These are phyloP conservation scores for Lojkania enalia DNA, from an alignment of 2,329 filamentous ascomycete species.

Conservation along the genomic window DNA sequence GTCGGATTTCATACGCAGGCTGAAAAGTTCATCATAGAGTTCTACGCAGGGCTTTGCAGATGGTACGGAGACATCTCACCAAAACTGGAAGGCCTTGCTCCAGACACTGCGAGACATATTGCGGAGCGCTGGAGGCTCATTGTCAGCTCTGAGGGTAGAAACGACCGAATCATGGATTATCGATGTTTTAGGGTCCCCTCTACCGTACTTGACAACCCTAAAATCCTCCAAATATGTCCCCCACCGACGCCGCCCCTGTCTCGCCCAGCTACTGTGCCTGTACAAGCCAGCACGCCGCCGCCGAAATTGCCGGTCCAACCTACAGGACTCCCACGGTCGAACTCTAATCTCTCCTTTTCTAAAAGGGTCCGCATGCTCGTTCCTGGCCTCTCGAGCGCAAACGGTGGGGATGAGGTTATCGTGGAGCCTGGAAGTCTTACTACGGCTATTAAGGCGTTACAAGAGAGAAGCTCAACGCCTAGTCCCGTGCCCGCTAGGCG, in stretches of 20 bases:
- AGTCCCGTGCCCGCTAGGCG: too few relatives aligned
- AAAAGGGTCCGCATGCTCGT: not conserved
- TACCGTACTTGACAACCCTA: not conserved
- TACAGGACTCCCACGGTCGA: not conserved
- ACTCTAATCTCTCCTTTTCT: not conserved
- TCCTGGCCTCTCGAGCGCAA: not conserved
- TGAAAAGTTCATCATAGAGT: slow-evolving; percentile 22
- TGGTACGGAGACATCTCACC: slow-evolving; percentile 1
- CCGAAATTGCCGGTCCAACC: not conserved
- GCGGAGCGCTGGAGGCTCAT: not conserved
- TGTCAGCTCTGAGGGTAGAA: not conserved
- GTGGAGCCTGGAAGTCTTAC: not conserved
- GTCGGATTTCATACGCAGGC: slow-evolving; percentile 15
- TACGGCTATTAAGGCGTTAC: not conserved
- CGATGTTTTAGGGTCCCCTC: not conserved
- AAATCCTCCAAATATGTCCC: not conserved
- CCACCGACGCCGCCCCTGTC: not conserved
- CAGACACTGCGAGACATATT: slow-evolving; percentile 1
- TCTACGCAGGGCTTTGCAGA: slow-evolving; percentile 15
- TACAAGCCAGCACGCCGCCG: not conserved
- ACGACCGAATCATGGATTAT: not conserved
- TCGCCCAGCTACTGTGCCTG: not conserved
- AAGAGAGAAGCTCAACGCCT: not conserved
- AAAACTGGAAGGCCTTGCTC: not conserved
- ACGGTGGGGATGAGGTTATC: not conserved